Conservation (phyloP, 805 yeast genomes). For the Kuraishia borneana region DNA sequence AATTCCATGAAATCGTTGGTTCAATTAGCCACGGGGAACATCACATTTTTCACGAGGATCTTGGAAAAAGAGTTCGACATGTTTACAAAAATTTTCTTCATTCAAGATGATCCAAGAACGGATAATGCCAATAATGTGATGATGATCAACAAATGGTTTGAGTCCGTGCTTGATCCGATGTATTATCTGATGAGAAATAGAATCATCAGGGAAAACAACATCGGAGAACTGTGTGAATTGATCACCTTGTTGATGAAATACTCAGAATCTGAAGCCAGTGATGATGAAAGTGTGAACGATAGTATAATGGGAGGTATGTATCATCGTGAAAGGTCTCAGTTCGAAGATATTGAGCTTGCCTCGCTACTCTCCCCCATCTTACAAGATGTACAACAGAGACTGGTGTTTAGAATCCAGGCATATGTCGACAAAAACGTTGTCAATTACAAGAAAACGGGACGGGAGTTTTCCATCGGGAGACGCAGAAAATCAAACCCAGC, state of each 20-base stretch:
- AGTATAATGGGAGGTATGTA: slow-evolving; percentile 8
- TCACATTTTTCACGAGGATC: slow-evolving; percentile 48
- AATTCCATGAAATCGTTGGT: slow-evolving; percentile 29
- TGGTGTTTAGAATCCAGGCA: slow-evolving; percentile 69
- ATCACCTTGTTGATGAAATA: slow-evolving; percentile 59
- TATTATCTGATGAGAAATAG: slow-evolving; percentile 59
- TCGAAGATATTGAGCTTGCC: slow-evolving; percentile 33
- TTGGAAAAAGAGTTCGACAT: slow-evolving; percentile 50
- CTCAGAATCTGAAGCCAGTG: slow-evolving; percentile 42
- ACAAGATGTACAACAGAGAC: slow-evolving; percentile 68
- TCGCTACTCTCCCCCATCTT: slow-evolving; percentile 58
- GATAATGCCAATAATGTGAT: slow-evolving; percentile 19
- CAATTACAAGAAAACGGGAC: slow-evolving; percentile 52
- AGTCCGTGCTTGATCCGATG: slow-evolving; percentile 60
- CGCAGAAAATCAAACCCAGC: slow-evolving; percentile 14
- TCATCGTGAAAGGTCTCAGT: slow-evolving; percentile 7
- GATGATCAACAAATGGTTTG: slow-evolving; percentile 46
- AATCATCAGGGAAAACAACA: slow-evolving; percentile 60
- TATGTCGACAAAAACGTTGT: slow-evolving; percentile 61
- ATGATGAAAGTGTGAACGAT: slow-evolving; percentile 16
- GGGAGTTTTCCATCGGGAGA: slow-evolving; percentile 54
- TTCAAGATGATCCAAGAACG: slow-evolving; percentile 7
- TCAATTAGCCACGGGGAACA: slow-evolving; percentile 48
- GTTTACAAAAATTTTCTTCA: slow-evolving; percentile 42
- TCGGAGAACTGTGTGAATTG: slow-evolving; percentile 62